These are phyloP conservation scores for Ogataea paradorogensis DNA, from an alignment of 805 yeast species.

Conservation along the genomic window DNA sequence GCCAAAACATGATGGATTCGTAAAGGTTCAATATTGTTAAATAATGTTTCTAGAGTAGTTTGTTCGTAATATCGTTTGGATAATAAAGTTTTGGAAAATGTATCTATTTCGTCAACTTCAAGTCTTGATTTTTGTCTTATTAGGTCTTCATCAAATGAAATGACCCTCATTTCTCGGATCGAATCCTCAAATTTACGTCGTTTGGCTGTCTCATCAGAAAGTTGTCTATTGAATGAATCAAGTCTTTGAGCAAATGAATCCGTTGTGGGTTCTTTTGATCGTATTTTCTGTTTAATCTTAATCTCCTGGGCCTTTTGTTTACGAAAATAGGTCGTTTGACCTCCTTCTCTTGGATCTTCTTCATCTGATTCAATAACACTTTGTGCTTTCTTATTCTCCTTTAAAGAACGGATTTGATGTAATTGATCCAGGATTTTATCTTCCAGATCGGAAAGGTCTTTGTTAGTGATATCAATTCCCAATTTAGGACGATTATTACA, in stretches of 20 bases:
- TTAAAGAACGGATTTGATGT: slow-evolving; percentile 20
- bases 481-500: background rate
- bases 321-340: slow-evolving; percentile 20
- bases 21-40: slow-evolving; percentile 52
- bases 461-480: slow-evolving; percentile 8
- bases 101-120: slow-evolving; percentile 43
- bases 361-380: slow-evolving; percentile 27
- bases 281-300: slow-evolving; percentile 7
- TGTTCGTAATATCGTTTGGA: slow-evolving; percentile 45
- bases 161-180: slow-evolving; percentile 36
- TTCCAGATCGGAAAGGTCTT: slow-evolving; percentile 26
- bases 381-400: slow-evolving; percentile 17
- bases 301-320: slow-evolving; percentile 2
- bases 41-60: slow-evolving; percentile 33
- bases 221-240: slow-evolving; percentile 7
- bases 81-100: slow-evolving; percentile 42
- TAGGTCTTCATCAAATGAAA: slow-evolving; percentile 35
- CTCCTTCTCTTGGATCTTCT: slow-evolving; percentile 26
- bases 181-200: slow-evolving; percentile 23
- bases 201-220: slow-evolving; percentile 21
- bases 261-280: background rate
- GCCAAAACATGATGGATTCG: slow-evolving; percentile 60
- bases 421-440: slow-evolving; percentile 23
- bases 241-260: slow-evolving; percentile 16
- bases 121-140: slow-evolving; percentile 26